A percentile compares a stretch with the other conserved stretches of the same genome.
phyloP scores from a whole-genome alignment of 176 grass and related monocot species.

The Cenchrus americanus region DNA sequence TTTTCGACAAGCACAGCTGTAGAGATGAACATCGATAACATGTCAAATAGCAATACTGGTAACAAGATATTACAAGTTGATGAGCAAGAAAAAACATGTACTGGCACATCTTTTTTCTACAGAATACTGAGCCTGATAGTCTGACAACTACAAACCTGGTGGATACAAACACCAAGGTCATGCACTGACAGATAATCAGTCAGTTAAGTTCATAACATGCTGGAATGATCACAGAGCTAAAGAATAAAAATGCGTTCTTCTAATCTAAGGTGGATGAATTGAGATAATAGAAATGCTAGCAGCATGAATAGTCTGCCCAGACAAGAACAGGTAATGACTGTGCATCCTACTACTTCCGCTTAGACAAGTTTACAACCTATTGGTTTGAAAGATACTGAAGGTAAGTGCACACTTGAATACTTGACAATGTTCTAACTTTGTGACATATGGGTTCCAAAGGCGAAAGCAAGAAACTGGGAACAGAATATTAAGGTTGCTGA shows the following conservation, averaged over 20 bases:
- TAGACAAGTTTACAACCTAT: background rate
- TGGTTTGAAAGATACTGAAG: background rate
- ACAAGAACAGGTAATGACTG: background rate
- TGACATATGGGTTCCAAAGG: background rate
- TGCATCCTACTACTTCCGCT: conserved; percentile 20
- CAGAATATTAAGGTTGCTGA: conserved; percentile 11
- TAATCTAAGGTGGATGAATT: conserved; percentile 8
- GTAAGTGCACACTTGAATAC: background rate
- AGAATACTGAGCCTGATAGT: conserved; percentile 9
- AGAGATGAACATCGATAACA: conserved; percentile 29
- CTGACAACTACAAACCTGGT: conserved; percentile 7
- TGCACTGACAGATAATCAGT: background rate
- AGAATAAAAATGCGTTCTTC: background rate
- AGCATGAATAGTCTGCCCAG: background rate
- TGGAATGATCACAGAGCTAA: conserved; percentile 10
- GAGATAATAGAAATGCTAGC: conserved; percentile 3
- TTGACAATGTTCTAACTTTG: background rate
- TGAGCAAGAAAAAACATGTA: conserved; percentile 3
- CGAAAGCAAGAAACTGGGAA: background rate
- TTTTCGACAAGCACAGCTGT: conserved; percentile 77
- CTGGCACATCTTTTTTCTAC: background rate
- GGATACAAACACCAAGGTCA: conserved; percentile 13
- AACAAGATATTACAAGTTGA: conserved; percentile 18
- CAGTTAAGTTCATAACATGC: conserved; percentile 9
- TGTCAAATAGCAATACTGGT: conserved; percentile 21